Evolutionary conservation across 2,329 filamentous ascomycete genomes (phyloP).

Genomic region (Penicillium sp.): DNA sequence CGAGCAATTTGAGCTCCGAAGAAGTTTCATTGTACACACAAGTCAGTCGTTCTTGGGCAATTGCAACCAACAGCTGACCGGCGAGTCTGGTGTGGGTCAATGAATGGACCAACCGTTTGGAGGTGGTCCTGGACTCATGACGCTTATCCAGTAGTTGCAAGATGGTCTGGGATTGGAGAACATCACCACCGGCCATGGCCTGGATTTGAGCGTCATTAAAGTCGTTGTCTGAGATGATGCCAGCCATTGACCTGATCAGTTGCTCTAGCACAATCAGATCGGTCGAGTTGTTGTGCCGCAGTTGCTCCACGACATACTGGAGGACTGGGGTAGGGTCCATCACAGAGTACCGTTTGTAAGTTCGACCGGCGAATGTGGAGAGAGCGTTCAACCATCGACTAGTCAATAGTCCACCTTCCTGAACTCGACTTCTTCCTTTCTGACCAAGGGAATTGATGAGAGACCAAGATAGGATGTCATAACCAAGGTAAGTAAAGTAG

Average conservation of each 20-base stretch:
- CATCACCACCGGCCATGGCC: slow-evolving; percentile 81
- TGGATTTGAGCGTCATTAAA: slow-evolving; percentile 85
- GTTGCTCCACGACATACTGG: slow-evolving; percentile 83
- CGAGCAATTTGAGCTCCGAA: slow-evolving; percentile 83
- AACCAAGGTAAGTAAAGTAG: slow-evolving; percentile 89
- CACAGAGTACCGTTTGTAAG: slow-evolving; percentile 80
- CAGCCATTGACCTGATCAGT: slow-evolving; percentile 87
- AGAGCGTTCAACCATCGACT: slow-evolving; percentile 90
- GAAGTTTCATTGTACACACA: slow-evolving; percentile 75
- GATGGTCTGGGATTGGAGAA: slow-evolving; percentile 75
- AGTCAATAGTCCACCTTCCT: slow-evolving; percentile 69
- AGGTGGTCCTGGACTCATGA: slow-evolving; percentile 70
- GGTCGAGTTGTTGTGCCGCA: slow-evolving; percentile 77
- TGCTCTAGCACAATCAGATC: slow-evolving; percentile 91
- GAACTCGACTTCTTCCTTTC: slow-evolving; percentile 56
- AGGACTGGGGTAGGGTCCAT: slow-evolving; percentile 83
- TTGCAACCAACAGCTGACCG: slow-evolving; percentile 78
- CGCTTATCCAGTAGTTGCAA: slow-evolving; percentile 78
- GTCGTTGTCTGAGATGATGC: slow-evolving; percentile 79
- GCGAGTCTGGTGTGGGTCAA: slow-evolving; percentile 75
- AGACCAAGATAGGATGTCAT: slow-evolving; percentile 91
- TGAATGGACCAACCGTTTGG: slow-evolving; percentile 74
- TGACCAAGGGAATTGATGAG: slow-evolving; percentile 69
- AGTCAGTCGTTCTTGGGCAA: slow-evolving; percentile 86
- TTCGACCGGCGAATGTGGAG: slow-evolving; percentile 84